Evolutionary conservation across 768 basidiomycete species (phyloP), one percentile per base, ranked within the genome.

Genomic region (Obba rivulosa): DNA sequence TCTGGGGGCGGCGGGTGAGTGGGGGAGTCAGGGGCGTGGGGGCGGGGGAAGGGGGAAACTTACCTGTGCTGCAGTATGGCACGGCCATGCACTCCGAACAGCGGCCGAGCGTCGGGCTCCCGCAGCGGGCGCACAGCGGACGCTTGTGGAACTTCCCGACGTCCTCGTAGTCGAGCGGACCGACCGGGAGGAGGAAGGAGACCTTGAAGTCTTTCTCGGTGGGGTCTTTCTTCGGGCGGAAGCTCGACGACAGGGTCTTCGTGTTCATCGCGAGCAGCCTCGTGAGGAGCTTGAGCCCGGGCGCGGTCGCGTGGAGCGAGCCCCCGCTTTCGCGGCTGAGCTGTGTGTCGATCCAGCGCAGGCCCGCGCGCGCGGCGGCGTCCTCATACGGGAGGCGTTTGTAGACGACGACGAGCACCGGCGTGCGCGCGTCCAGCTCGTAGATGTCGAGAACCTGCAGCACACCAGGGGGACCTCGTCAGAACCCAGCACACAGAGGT

Each of bases 61-160:
- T 17, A 70, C 70, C 64, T 56, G 57, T 56, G 25, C 68, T 53
- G 45, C 72, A 73, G 52, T 74, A 73, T 4, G 61, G 52, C 10
- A 63, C 66, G 0, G 61, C 59, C 20, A 65, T 53, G 44, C 72
- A 74, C 36, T 62, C 62, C 2, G 60, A 42, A 46, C 74, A 76
- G 22, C 64, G 57, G 35, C 60, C 66, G 24, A 52, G 53, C 7
- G 58, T 62, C 42, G 52, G 62, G 41, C 66, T 62, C 1, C 73
- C 71, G 46, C 73, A 76, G 0, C 72, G 54, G 17, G 61, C 66
- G 45, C 72, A 74, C 2, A 70, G 71, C 25, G 57, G 23, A 20
- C 62, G 61, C 34, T 51, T 58, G 18, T 60, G 68, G 10, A 74
- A 55, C 43, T 60, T 67, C 2, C 67, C 71, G 21, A 73, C 46